A percentile compares a stretch with the other conserved stretches of the same genome.
These are phyloP conservation scores for Isoetes engelmannii DNA, from an alignment of 83 land plant genomes.

Conservation along the genomic window DNA sequence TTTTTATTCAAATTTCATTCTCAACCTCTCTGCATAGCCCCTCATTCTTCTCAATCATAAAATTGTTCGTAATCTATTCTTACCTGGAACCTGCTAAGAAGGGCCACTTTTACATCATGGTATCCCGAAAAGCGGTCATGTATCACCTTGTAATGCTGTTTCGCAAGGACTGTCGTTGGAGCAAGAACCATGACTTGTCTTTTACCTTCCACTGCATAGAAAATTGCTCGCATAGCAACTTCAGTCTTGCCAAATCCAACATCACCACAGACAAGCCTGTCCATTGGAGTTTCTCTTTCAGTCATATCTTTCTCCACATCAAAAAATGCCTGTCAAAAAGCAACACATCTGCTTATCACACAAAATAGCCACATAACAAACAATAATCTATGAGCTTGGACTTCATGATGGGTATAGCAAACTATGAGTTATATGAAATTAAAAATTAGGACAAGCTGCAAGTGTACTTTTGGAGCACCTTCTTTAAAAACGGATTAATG, in stretches of 20 bases:
- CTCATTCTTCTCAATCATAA: neutral
- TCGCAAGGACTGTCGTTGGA: constrained; percentile 92
- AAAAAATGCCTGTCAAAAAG: constrained; percentile 58
- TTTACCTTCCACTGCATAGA: constrained; percentile 60
- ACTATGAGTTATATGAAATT: neutral
- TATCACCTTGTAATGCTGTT: constrained; percentile 82
- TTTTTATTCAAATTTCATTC: no score
- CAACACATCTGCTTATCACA: neutral
- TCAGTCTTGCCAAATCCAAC: constrained; percentile 99
- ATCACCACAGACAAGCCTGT: constrained; percentile 95
- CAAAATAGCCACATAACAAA: neutral
- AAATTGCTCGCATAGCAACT: constrained; percentile 90
- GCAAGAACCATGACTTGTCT: constrained; percentile 97
- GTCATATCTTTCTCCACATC: constrained; percentile 90
- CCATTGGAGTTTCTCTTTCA: constrained; percentile 94
- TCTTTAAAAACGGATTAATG: no score
- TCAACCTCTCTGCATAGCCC: neutral
- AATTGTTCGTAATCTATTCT: neutral
- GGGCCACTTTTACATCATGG: constrained; percentile 66
- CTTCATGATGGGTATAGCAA: neutral
- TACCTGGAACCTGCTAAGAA: constrained; percentile 96
- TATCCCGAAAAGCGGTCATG: constrained; percentile 63
- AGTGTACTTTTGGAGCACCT: constrained; percentile 12
- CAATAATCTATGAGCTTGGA: neutral
- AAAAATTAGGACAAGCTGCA: constrained; percentile 4